Conservation (phyloP, 106 monocot genomes). For the Dendrobium catenatum region DNA sequence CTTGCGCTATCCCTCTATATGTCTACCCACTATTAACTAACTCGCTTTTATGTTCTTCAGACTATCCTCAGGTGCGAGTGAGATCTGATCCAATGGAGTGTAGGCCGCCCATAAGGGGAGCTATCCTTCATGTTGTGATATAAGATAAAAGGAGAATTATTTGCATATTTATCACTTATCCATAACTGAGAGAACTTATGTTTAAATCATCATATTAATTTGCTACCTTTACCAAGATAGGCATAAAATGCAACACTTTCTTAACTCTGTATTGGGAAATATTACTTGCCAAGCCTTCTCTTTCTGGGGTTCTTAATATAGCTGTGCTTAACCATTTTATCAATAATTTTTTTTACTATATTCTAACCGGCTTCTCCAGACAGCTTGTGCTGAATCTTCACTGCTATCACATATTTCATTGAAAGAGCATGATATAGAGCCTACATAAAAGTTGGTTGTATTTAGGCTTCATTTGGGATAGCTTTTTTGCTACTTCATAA, state of each 20-base stretch:
- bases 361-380: constrained; percentile 54
- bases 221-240: too few relatives aligned
- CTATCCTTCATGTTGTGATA: constrained; percentile 36
- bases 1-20: constrained; percentile 7
- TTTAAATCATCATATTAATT: too few relatives aligned
- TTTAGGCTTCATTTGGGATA: background rate
- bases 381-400: constrained; percentile 71
- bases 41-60: constrained; percentile 32
- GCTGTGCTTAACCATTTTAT: constrained; percentile 60
- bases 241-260: background rate
- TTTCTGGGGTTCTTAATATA: constrained; percentile 47
- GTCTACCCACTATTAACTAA: constrained; percentile 25
- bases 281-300: constrained; percentile 50
- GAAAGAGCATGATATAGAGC: constrained; percentile 86
- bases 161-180: background rate
- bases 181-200: too few relatives aligned
- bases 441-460: constrained; percentile 25
- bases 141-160: background rate
- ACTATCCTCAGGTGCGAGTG: constrained; percentile 57
- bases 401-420: constrained; percentile 78
- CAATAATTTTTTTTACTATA: constrained; percentile 50
- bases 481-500: too few relatives aligned
- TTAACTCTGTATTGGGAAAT: background rate
- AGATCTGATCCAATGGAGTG: constrained; percentile 92
- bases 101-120: constrained; percentile 75